Evolutionary conservation across 148 eudicot genomes (phyloP), one percentile per base, ranked within the genome.

Genomic region (Vaccinium darrowii): DNA sequence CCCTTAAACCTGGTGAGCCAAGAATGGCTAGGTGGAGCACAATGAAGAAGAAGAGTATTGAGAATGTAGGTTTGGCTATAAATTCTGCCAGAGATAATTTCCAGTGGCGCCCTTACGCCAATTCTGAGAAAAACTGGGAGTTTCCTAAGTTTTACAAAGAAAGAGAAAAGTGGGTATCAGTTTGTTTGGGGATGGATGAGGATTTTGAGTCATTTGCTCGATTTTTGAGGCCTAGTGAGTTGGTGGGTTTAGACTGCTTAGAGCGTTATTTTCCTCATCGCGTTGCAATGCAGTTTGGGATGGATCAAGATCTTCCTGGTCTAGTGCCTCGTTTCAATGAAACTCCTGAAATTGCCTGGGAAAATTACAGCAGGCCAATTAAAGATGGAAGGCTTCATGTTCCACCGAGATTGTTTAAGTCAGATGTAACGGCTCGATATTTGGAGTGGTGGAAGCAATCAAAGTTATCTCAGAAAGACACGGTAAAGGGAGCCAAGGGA

Each of bases 201-300:
- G 84, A 85, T 10, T 49, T 85, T 1, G 87, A 86, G 63, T 36
- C 92, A 13, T 88, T 86, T 81, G 90, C 83, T 43, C 82, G 80
- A 58, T 90, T 86, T 67, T 47, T 90, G 81, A 85, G 91, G 81
- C 81, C 65, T 21, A 80, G 82, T 53, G 90, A 91, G 80, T 83
- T 91, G 51, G 89, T 90, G 12, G 93, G 94, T 25, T n/a, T 85
- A 1, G 93, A 86, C 27, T 88, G 89, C 54, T 56, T 86, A 23
- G 91, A 89, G 82, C 83, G 74, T 50, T 93, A 93, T 80, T 79
- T 81, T 1, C 95, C 94, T 30, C 90, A 90, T 85, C 80, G 92
- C 23, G 91, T 90, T 19, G 91, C 91, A 15, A 82, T 86, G 90
- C 93, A 92, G 57, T 91, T 91, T 84, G 92, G 95, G 4, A 76